phyloP scores from a whole-genome alignment of 108 stramenopile species.

The Stephanodiscus triporus region DNA sequence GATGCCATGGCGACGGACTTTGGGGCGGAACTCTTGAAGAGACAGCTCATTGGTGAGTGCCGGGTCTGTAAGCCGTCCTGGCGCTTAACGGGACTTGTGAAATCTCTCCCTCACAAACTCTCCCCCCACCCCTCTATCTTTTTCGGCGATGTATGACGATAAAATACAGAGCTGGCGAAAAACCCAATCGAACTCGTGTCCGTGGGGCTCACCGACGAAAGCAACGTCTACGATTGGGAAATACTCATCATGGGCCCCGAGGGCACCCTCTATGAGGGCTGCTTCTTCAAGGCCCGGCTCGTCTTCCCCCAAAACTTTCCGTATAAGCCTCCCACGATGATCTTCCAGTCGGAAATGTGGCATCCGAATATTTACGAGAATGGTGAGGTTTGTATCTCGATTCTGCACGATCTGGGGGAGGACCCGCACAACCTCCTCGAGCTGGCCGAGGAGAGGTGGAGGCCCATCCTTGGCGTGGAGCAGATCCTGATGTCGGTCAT shows the following conservation, averaged over 20 bases:
- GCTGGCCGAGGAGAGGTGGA: constrained; percentile 97
- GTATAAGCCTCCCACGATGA: constrained; percentile 95
- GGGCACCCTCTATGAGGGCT: constrained; percentile 92
- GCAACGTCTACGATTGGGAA: constrained; percentile 95
- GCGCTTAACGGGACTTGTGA: not conserved
- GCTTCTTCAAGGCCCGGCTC: constrained; percentile 95
- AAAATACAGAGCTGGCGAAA: constrained; percentile 70
- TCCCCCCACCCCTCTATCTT: not conserved
- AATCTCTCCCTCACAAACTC: constrained; percentile 13
- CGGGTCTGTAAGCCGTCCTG: not conserved
- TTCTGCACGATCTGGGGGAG: constrained; percentile 98
- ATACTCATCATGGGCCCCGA: constrained; percentile 95
- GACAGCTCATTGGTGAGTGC: constrained; percentile 85
- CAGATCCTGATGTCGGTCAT: constrained; percentile 94
- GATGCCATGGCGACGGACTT: not conserved
- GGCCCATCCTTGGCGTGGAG: constrained; percentile 98
- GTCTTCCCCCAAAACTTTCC: constrained; percentile 97
- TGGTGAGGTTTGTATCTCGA: constrained; percentile 96
- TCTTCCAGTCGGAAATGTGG: constrained; percentile 96
- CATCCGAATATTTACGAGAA: constrained; percentile 96
- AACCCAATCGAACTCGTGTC: constrained; percentile 91
- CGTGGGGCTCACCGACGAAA: constrained; percentile 85
- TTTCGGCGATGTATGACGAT: not conserved
- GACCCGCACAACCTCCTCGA: constrained; percentile 95
- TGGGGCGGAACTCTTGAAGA: constrained; percentile 81